Evolutionary conservation across 805 yeast genomes (phyloP).

Genomic region (Candida ulmi): DNA sequence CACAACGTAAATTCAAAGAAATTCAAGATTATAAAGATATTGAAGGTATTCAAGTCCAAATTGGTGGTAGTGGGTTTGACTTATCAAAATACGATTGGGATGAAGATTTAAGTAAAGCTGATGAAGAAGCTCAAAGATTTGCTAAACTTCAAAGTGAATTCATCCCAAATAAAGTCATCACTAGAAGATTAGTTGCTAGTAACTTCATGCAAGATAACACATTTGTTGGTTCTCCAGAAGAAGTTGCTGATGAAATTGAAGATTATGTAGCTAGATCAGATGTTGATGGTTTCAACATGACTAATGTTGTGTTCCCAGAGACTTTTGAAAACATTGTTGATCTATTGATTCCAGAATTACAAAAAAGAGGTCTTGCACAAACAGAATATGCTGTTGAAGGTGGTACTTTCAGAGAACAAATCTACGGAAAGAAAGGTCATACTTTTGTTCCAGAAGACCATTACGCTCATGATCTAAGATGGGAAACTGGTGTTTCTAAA

Average conservation of each 20-base stretch:
- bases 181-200: slow-evolving; percentile 26
- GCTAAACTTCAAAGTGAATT: slow-evolving; percentile 10
- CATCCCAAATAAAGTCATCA: slow-evolving; percentile 18
- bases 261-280: slow-evolving; percentile 33
- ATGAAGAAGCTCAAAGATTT: slow-evolving; percentile 28
- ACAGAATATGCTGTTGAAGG: slow-evolving; percentile 23
- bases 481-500: slow-evolving; percentile 21
- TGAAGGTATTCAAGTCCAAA: slow-evolving; percentile 37
- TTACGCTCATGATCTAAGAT: slow-evolving; percentile 15
- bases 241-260: slow-evolving; percentile 38
- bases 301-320: slow-evolving; percentile 35
- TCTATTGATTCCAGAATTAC: slow-evolving; percentile 32
- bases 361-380: slow-evolving; percentile 32
- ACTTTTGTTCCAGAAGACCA: slow-evolving; percentile 20
- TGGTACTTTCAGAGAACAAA: slow-evolving; percentile 32
- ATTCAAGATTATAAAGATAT: slow-evolving; percentile 28
- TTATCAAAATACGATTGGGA: slow-evolving; percentile 40
- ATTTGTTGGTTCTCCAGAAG: slow-evolving; percentile 30
- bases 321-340: slow-evolving; percentile 37
- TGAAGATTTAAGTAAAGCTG: slow-evolving; percentile 32
- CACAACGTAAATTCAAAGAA: slow-evolving; percentile 30
- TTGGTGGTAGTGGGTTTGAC: slow-evolving; percentile 43
- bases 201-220: slow-evolving; percentile 18
- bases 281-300: slow-evolving; percentile 39
- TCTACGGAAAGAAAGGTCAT: slow-evolving; percentile 21